Evolutionary conservation across 495 filamentous ascomycete species (phyloP).

Genomic region (Penicillium arizonense): DNA sequence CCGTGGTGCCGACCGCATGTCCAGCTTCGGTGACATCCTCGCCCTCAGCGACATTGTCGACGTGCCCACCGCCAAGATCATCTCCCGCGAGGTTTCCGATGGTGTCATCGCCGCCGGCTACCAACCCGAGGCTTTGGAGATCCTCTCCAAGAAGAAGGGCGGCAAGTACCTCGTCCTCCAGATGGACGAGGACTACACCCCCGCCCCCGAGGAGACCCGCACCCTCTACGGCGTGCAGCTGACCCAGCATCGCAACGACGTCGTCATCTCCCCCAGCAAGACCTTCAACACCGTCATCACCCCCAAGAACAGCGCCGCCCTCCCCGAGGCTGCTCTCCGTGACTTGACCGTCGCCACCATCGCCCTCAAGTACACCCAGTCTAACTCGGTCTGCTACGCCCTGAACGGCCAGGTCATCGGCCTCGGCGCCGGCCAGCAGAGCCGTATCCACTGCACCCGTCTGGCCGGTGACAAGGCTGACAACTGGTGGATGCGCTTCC

Average conservation of each 20-base stretch:
- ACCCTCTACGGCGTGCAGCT: slow-evolving; percentile 87
- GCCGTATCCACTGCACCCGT: slow-evolving; percentile 95
- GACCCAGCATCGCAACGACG: slow-evolving; percentile 87
- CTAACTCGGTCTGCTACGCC: slow-evolving; percentile 97
- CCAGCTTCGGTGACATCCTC: slow-evolving; percentile 93
- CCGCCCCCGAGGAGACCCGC: slow-evolving; percentile 69
- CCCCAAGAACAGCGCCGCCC: slow-evolving; percentile 67
- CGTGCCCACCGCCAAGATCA: slow-evolving; percentile 88
- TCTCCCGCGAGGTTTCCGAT: slow-evolving; percentile 95
- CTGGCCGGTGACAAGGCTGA: slow-evolving; percentile 98
- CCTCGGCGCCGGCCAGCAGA: slow-evolving; percentile 94
- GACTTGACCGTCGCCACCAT: slow-evolving; percentile 96
- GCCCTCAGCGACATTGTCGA: slow-evolving; percentile 90
- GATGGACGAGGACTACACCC: slow-evolving; percentile 86
- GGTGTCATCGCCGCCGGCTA: slow-evolving; percentile 92
- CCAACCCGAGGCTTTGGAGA: slow-evolving; percentile 77
- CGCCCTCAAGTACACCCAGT: slow-evolving; percentile 95
- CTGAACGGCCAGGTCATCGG: slow-evolving; percentile 93
- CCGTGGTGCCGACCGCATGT: slow-evolving; percentile 94
- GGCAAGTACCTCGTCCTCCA: slow-evolving; percentile 95
- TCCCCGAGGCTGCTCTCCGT: slow-evolving; percentile 78
- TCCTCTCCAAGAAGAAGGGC: slow-evolving; percentile 97
- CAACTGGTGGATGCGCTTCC: slow-evolving; percentile 99
- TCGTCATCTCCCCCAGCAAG: slow-evolving; percentile 74
- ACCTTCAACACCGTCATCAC: slow-evolving; percentile 83